A percentile compares a stretch with the other conserved stretches of the same genome.
Conservation (phyloP, 306 rosid species). For the Vachellia pachyceras region DNA sequence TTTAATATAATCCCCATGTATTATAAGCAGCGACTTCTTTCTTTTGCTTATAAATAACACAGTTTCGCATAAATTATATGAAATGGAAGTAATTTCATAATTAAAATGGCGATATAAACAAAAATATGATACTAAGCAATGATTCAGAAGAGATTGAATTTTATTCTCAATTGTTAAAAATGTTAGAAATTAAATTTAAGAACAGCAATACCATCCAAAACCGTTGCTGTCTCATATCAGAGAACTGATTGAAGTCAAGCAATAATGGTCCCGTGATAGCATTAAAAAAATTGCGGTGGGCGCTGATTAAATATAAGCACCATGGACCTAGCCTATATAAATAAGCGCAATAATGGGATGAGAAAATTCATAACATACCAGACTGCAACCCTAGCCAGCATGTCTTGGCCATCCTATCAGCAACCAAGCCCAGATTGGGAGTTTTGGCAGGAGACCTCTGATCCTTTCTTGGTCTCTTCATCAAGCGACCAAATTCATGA, state of each 20-base stretch:
- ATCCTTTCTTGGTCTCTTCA: not conserved
- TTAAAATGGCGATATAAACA: not conserved
- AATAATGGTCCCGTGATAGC: not conserved
- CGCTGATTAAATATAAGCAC: not conserved
- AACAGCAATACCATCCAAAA: not conserved
- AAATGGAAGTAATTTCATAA: no score
- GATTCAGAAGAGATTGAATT: not conserved
- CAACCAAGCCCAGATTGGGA: conserved; percentile 14
- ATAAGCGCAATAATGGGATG: not conserved
- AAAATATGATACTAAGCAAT: not conserved
- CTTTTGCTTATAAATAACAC: no score
- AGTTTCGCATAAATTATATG: no score
- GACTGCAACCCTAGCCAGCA: not conserved
- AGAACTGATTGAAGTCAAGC: not conserved
- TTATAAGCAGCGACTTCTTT: no score
- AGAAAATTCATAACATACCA: no score
- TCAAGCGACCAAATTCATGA: not conserved
- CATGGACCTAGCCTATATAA: not conserved
- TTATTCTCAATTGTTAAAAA: not conserved
- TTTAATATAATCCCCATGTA: no score
- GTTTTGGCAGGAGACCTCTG: not conserved
- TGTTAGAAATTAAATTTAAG: not conserved
- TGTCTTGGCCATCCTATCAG: not conserved
- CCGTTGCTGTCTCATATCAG: not conserved
- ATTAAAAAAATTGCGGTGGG: not conserved